phyloP scores from a whole-genome alignment of 306 rosid species.

The Vicia faba region DNA sequence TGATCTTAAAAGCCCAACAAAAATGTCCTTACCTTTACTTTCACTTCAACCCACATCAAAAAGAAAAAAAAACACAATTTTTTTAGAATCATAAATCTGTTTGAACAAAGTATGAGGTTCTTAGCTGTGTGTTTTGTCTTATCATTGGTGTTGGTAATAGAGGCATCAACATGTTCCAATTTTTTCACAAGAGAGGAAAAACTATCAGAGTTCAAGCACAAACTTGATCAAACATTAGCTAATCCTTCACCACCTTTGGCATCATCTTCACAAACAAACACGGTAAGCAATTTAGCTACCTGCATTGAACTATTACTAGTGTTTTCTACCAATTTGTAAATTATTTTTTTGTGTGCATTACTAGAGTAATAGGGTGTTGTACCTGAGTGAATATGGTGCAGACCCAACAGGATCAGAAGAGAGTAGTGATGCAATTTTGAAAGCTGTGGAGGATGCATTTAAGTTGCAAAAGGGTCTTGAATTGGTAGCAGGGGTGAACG shows the following conservation, averaged over 20 bases:
- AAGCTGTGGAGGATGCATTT: conserved; percentile 55
- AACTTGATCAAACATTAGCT: conserved; percentile 21
- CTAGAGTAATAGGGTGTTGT: conserved; percentile 53
- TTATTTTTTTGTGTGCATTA: background rate
- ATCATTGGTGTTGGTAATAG: background rate
- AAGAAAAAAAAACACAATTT: background rate
- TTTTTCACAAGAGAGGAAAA: conserved; percentile 18
- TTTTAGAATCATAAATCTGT: background rate
- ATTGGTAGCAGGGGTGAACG: conserved; percentile 54
- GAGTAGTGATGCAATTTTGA: conserved; percentile 50
- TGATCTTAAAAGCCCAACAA: conserved; percentile 4
- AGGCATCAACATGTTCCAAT: conserved; percentile 30
- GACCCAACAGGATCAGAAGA: conserved; percentile 64
- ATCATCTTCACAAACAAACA: conserved; percentile 42
- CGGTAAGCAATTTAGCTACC: conserved; percentile 20
- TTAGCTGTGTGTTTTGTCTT: conserved; percentile 38
- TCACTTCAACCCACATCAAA: background rate
- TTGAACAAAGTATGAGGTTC: conserved; percentile 32
- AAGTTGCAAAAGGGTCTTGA: conserved; percentile 40
- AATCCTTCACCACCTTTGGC: background rate
- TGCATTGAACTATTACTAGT: conserved; percentile 8
- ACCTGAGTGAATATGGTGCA: conserved; percentile 60
- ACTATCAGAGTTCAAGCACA: conserved; percentile 35
- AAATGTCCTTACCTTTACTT: background rate
- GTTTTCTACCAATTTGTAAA: background rate